Percentiles rank a stretch among this genome's conserved stretches.
These are phyloP conservation scores for Tetrahymena elliotti DNA, from an alignment of 73 alveolate genomes.

Conservation along the genomic window DNA sequence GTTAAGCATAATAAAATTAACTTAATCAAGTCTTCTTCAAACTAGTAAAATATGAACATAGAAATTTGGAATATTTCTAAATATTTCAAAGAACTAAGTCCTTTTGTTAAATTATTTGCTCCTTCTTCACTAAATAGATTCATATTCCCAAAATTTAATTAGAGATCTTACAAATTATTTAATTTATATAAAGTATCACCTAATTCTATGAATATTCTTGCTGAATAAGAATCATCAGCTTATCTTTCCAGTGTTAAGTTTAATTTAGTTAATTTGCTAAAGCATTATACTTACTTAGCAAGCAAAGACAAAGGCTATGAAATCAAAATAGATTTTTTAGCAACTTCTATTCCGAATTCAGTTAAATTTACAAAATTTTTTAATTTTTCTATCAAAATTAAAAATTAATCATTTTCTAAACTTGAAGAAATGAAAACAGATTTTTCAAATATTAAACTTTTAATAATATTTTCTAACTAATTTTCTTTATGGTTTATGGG, in stretches of 20 bases:
- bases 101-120: not conserved
- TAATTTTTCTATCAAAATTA: no score
- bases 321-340: not conserved
- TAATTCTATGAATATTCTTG: not conserved
- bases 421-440: not conserved
- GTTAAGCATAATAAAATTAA: no score
- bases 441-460: not conserved
- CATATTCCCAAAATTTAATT: not conserved
- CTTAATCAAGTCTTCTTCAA: not conserved
- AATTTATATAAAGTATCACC: not conserved
- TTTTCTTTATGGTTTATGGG: not conserved
- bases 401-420: not conserved
- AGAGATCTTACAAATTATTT: not conserved
- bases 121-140: not conserved
- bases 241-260: not conserved
- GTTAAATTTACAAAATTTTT: not conserved
- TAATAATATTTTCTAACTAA: no score
- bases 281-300: not conserved
- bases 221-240: not conserved
- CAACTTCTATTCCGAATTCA: not conserved
- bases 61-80: not conserved
- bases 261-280: no score
- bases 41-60: not conserved
- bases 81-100: not conserved
- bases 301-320: not conserved